Percentiles rank a stretch among this genome's conserved stretches.
Conservation (phyloP, 805 yeast species). For the Jamesozyma hellenica region DNA sequence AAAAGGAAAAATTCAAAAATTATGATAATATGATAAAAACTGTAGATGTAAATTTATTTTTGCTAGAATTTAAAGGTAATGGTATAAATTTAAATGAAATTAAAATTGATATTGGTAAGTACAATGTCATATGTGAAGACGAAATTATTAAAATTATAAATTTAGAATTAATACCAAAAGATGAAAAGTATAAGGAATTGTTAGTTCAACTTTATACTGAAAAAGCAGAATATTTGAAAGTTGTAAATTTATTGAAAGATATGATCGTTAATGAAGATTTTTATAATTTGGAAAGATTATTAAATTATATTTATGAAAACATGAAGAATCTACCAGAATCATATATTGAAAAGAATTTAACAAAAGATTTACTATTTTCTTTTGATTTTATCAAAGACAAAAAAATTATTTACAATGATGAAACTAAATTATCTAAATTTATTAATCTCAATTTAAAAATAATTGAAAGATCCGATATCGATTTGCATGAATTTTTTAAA, state of each 20-base stretch:
- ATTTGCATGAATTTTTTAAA: slow-evolving; percentile 10
- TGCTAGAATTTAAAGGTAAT: slow-evolving; percentile 1
- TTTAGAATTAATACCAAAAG: slow-evolving; percentile 1
- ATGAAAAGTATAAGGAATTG: slow-evolving; percentile 2
- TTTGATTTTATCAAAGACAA: slow-evolving; percentile 3
- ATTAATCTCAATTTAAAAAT: slow-evolving; percentile 8
- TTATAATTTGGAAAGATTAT: not conserved
- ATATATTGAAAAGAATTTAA: slow-evolving; percentile 6
- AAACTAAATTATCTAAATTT: not conserved
- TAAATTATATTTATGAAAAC: slow-evolving; percentile 8
- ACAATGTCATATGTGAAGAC: slow-evolving; percentile 10
- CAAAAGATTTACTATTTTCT: slow-evolving; percentile 13
- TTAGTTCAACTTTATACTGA: slow-evolving; percentile 11
- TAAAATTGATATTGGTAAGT: slow-evolving; percentile 9
- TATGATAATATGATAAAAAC: slow-evolving; percentile 15
- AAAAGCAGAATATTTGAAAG: slow-evolving; percentile 10
- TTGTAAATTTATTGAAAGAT: slow-evolving; percentile 8
- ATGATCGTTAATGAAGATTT: not conserved
- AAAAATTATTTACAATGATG: not conserved
- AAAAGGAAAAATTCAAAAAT: slow-evolving; percentile 2
- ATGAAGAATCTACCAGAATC: slow-evolving; percentile 7
- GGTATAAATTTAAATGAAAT: not conserved
- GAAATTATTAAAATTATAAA: slow-evolving; percentile 11
- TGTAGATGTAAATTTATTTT: slow-evolving; percentile 19
- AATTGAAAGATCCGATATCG: slow-evolving; percentile 6